phyloP scores from a whole-genome alignment of 2,329 filamentous ascomycete genomes.

The Neofusicoccum sp. region DNA sequence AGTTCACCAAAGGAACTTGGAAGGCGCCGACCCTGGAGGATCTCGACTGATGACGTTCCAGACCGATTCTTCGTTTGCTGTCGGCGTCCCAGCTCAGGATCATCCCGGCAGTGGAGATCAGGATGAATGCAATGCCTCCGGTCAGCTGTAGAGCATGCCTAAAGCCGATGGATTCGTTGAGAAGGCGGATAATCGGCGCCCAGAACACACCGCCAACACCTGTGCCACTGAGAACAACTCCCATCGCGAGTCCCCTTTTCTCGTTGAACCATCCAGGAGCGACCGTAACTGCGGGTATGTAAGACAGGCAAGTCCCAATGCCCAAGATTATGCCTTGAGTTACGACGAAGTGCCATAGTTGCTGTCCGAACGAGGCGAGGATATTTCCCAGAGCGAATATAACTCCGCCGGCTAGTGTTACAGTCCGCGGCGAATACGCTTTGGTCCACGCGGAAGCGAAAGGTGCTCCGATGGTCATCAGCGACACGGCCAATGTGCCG shows the following conservation, averaged over 20 bases:
- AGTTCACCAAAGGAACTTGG: conserved; percentile 34
- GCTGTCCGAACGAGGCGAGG: conserved; percentile 14
- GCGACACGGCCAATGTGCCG: conserved; percentile 18
- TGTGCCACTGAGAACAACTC: conserved; percentile 38
- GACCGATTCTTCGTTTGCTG: background rate
- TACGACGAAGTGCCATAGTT: conserved; percentile 19
- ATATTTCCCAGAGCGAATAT: conserved; percentile 10
- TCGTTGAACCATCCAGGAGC: conserved; percentile 41
- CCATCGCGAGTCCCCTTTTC: conserved; percentile 39
- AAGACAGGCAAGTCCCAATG: conserved; percentile 39
- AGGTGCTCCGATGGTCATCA: conserved; percentile 20
- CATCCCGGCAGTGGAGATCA: conserved; percentile 27
- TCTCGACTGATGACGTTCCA: conserved; percentile 2
- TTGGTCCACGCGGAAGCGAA: conserved; percentile 16
- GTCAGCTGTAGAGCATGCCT: conserved; percentile 39
- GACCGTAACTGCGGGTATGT: conserved; percentile 40
- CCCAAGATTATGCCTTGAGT: conserved; percentile 41
- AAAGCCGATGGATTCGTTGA: conserved; percentile 36
- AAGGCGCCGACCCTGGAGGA: conserved; percentile 20
- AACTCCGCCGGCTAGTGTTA: conserved; percentile 8
- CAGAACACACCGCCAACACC: conserved; percentile 40
- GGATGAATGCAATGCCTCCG: conserved; percentile 30
- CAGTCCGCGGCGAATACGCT: conserved; percentile 11
- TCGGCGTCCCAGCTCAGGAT: conserved; percentile 32
- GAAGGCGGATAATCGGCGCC: conserved; percentile 32